Base-by-base conservation (phyloP, 768 basidiomycete species). In the Russula griseocarnosa region DNA sequence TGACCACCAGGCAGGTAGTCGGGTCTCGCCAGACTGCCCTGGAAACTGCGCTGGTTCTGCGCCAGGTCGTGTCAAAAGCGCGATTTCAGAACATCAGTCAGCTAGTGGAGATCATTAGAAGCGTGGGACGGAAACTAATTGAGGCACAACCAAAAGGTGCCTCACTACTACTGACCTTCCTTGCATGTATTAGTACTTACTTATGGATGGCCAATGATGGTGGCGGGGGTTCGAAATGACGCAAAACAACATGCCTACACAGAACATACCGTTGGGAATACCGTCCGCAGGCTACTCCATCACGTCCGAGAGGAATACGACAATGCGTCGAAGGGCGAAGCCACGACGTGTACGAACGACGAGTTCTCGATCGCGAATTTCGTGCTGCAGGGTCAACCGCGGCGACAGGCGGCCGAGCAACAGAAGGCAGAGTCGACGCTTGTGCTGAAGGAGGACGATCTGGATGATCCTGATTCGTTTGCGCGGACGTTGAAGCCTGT, bases 241-340 rank as follows among this genome's bases (percentile, higher is more conserved):
- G 47, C 58, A 1, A 32, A 28, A 47, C n/a, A 24, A 20, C 22
- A 26, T 42, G 26, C 3, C 24, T 9, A 46, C 36, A 18, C 75
- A 98, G 97, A 99, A 73, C 88, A 95, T 71, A 90, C 94, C 51
- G 89, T 97, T 40, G 94, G 94, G 26, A 98, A 98, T 73, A 95
- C 95, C 24, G 88, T 95, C 46, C 86, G 94, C 44, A 93, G 93
- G 71, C 86, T 98, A 26, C 79, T 98, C 30, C 93, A 95, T 72
- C 90, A 97, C 71, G 88, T 99, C 62, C 84, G 94, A 55, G 97
- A 99, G 75, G 97, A 99, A 72, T 95, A 94, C 74, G 81, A 89
- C 65, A 90, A 94, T 5, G 92, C 92, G 2, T 85, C 81, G 16
- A 78, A 76, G 67, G 83, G 78, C 59, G 74, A 76, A 20, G 73